A percentile compares a stretch with the other conserved stretches of the same genome.
phyloP scores from a whole-genome alignment of 1,139 yeast species.

The Lodderomyces oxycetoniae region DNA sequence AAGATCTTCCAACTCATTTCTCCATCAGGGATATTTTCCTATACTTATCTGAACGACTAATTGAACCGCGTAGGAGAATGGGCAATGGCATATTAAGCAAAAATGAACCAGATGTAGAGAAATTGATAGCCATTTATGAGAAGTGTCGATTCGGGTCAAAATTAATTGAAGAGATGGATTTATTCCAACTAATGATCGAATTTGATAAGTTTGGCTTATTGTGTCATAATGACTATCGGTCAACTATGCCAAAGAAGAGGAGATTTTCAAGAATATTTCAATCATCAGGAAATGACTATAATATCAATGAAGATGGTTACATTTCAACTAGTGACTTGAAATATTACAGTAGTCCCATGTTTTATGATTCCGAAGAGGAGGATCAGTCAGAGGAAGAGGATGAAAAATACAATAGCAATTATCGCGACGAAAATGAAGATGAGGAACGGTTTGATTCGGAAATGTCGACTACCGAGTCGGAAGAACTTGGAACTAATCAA shows the following conservation, averaged over 20 bases:
- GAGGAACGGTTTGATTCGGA: neutral
- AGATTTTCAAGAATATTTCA: constrained; percentile 8
- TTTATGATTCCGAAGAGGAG: constrained; percentile 6
- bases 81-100: constrained; percentile 5
- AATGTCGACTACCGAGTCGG: constrained; percentile 3
- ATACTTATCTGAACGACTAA: constrained; percentile 15
- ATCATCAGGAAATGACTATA: constrained; percentile 5
- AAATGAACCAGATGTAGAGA: constrained; percentile 21
- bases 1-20: constrained; percentile 36
- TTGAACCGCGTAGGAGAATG: neutral
- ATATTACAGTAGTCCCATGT: constrained; percentile 8
- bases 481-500: no score
- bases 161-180: constrained; percentile 55
- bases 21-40: constrained; percentile 47
- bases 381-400: neutral
- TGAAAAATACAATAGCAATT: neutral
- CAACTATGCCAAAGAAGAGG: constrained; percentile 10
- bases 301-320: constrained; percentile 7
- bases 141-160: constrained; percentile 62
- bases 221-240: constrained; percentile 16
- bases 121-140: constrained; percentile 59
- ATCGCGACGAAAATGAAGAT: neutral
- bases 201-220: constrained; percentile 21
- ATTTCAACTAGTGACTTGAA: constrained; percentile 7
- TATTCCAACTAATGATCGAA: constrained; percentile 52